Evolutionary conservation across 192 early-diverging fungal species (phyloP).

Genomic region (Polychytrium aggregatum): DNA sequence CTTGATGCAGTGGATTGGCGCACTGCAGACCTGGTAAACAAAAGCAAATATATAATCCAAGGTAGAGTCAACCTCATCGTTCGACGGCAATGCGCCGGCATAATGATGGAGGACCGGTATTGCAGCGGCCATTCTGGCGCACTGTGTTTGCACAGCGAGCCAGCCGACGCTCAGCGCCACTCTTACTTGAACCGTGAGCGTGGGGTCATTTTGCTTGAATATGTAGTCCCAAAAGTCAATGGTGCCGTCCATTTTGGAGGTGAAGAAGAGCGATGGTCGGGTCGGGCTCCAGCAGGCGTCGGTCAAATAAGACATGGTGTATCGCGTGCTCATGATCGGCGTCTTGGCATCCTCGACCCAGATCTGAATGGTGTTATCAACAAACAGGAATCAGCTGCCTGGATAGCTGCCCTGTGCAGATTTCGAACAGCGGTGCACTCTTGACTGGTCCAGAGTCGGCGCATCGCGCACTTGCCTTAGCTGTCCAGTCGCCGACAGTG

Average conservation of each 20-base stretch:
- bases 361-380: constrained; percentile 18
- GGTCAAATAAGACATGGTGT: constrained; percentile 36
- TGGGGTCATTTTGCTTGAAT: constrained; percentile 50
- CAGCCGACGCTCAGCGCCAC: no score
- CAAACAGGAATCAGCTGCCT: no score
- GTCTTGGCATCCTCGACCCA: constrained; percentile 49
- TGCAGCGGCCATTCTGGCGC: no score
- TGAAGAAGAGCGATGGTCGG: constrained; percentile 47
- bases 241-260: constrained; percentile 43
- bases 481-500: constrained; percentile 49
- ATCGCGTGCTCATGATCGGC: constrained; percentile 45
- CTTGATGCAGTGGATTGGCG: constrained; percentile 45
- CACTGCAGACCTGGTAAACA: constrained; percentile 39
- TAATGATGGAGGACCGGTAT: no score
- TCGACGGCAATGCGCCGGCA: no score
- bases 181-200: constrained; percentile 38
- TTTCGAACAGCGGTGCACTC: no score
- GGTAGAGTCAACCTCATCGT: no score
- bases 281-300: constrained; percentile 49
- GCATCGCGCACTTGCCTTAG: constrained; percentile 17
- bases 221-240: constrained; percentile 49
- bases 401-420: no score
- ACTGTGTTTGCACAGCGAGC: no score
- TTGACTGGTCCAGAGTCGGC: not conserved
- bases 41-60: no score